Percentiles rank a stretch among this genome's conserved stretches.
These are phyloP conservation scores for Geranium incanum DNA, from an alignment of 441 rosid species.

Conservation along the genomic window DNA sequence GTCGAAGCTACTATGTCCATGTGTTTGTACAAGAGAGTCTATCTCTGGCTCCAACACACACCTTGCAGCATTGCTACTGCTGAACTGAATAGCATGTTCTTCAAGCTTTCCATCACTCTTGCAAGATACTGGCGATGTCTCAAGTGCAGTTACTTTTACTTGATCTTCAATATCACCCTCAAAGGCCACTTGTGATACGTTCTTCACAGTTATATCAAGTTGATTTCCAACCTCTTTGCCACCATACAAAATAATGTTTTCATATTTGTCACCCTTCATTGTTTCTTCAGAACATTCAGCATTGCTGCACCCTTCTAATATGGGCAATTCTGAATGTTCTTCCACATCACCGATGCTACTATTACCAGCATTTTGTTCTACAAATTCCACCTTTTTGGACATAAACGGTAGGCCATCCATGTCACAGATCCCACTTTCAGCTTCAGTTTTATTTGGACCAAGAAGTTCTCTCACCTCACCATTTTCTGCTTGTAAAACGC, in stretches of 20 bases:
- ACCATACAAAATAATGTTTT: conserved; percentile 22
- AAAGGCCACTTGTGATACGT: neutral
- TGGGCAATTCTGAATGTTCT: conserved; percentile 32
- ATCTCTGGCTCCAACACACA: conserved; percentile 21
- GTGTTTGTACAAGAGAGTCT: conserved; percentile 25
- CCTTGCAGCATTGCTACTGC: conserved; percentile 19
- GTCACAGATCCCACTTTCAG: conserved; percentile 24
- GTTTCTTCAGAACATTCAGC: conserved; percentile 14
- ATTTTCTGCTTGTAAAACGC: conserved; percentile 24
- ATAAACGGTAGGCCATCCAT: conserved; percentile 22
- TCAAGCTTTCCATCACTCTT: conserved; percentile 20
- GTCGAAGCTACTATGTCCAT: conserved; percentile 14
- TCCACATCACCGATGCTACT: conserved; percentile 22
- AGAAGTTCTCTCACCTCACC: conserved; percentile 16
- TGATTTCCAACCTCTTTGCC: conserved; percentile 23
- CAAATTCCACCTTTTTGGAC: conserved; percentile 23
- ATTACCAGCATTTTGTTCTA: conserved; percentile 22
- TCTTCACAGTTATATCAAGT: neutral
- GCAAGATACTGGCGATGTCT: conserved; percentile 18
- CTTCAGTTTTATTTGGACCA: conserved; percentile 23
- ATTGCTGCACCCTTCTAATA: conserved; percentile 32
- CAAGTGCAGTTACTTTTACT: conserved; percentile 17
- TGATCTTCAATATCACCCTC: conserved; percentile 1
- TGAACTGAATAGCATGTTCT: conserved; percentile 29
- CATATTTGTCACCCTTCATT: conserved; percentile 23